Evolutionary conservation across 805 yeast species (phyloP), one percentile per base, ranked within the genome.

Genomic region (Grigorovia humatica): DNA sequence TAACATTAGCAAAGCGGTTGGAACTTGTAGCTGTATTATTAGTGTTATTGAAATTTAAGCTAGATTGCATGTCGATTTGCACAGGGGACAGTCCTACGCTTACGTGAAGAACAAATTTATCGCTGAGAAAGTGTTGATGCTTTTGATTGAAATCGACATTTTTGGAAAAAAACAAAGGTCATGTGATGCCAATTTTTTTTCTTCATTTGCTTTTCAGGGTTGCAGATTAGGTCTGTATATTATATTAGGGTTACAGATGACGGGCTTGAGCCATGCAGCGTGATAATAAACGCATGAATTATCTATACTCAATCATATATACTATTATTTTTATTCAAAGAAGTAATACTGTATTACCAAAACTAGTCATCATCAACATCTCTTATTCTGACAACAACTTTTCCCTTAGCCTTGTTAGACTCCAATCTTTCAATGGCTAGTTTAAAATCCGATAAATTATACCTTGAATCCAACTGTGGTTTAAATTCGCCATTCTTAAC

Each of bases 341-440:
- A 2, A 7, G n/a, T n/a, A n/a, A n/a, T n/a, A n/a, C n/a, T n/a
- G n/a, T n/a, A n/a, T n/a, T n/a, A n/a, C n/a, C n/a, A n/a, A 7
- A 38, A 38, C 18, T 42, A 42, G 15, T 32, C 11, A 5, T 42
- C 27, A 18, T 43, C 15, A 18, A 35, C 43, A 13, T 51, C 50
- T n/a, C 27, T 18, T 29, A 50, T 35, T 35, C 50, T 48, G 12
- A 70, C 42, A 11, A 86, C 75, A 32, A 84, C 72, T 64, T 86
- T 86, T 41, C 95, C 95, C 49, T 71, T 72, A 0, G 83, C 81
- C 47, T 63, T 69, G 52, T 78, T 75, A 35, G 72, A 63, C 8
- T 63, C 63, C 30, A 83, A 62, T 55, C 69, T 70, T 9, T 76
- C 75, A 46, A 77, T 63, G 1, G 88, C 93, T 9, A 70, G 62